Evolutionary conservation across 176 grass and related monocot genomes (phyloP), one percentile per base, ranked within the genome.

Genomic region (Otatea glauca): DNA sequence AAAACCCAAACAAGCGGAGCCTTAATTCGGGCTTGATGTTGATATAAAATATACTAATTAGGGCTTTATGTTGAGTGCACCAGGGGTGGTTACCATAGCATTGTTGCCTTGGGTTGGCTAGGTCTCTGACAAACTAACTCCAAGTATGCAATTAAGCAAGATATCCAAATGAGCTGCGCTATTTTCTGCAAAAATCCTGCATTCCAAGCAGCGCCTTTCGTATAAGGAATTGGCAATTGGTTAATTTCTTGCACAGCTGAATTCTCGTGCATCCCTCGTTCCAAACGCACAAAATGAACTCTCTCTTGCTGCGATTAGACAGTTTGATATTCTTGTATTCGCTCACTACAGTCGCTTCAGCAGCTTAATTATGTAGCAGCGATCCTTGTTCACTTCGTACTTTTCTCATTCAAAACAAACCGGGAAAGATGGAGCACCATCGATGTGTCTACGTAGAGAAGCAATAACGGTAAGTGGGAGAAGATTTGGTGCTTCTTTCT

Each of bases 401-500:
- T 43, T 43, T 67, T 86, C 20, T 5, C 51, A 63, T 77, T 42
- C 65, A 76, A 44, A 87, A 82, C 53, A 82, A 82, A 82, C 9
- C 9, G 14, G 61, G 5, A 88, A 82, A 83, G 69, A 35, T 55
- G 64, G 65, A 83, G 54, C 86, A 73, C 84, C 84, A 79, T 42
- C n/a, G 44, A 86, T 83, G 48, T 4, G 17, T 62, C 80, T 21
- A 83, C 70, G 65, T 72, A 51, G 44, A 55, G 47, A 88, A 83
- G 35, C 81, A 72, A 84, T 88, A 66, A 9, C 37, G 14, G 18
- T 32, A 29, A 84, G 87, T 88, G 87, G 87, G 65, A 56, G 8
- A 27, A 67, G 87, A 88, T 79, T 88, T 73, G 86, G 37, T 59
- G 87, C 44, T 66, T 14, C 75, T 78, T 72, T 88, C 49, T 12